phyloP scores from a whole-genome alignment of 129 eudicot genomes.

The Tagetes patula region DNA sequence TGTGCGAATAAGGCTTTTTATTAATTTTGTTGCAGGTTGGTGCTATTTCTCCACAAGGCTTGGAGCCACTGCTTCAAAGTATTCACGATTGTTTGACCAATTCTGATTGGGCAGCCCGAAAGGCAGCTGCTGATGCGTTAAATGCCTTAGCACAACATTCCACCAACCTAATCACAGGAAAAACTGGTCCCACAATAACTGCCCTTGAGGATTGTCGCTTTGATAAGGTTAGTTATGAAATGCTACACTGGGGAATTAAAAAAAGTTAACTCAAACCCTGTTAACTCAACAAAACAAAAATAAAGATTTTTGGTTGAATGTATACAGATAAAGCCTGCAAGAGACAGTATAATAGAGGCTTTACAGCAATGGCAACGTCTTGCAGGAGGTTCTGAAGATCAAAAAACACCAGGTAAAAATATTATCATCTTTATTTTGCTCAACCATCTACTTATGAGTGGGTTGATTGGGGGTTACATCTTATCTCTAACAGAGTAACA shows the following conservation, averaged over 20 bases:
- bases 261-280: neutral
- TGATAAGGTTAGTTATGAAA: slow-evolving; percentile 66
- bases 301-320: neutral
- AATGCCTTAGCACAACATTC: slow-evolving; percentile 68
- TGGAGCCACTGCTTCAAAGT: slow-evolving; percentile 79
- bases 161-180: slow-evolving; percentile 50
- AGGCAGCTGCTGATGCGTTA: slow-evolving; percentile 92
- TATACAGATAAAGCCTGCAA: slow-evolving; percentile 84
- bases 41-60: slow-evolving; percentile 77
- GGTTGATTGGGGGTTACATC: neutral
- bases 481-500: neutral
- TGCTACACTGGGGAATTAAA: slow-evolving; percentile 15
- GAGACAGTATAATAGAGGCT: slow-evolving; percentile 89
- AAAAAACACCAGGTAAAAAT: slow-evolving; percentile 40
- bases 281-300: slow-evolving; percentile 6
- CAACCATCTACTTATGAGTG: neutral
- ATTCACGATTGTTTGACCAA: slow-evolving; percentile 83
- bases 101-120: slow-evolving; percentile 93
- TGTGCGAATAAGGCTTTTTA: slow-evolving; percentile 9
- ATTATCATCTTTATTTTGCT: slow-evolving; percentile 7
- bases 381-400: slow-evolving; percentile 45
- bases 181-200: slow-evolving; percentile 53
- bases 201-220: slow-evolving; percentile 79
- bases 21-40: slow-evolving; percentile 63
- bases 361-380: slow-evolving; percentile 87